Base-by-base conservation (phyloP, 2,329 filamentous ascomycete species). In the Tothia fuscella region DNA sequence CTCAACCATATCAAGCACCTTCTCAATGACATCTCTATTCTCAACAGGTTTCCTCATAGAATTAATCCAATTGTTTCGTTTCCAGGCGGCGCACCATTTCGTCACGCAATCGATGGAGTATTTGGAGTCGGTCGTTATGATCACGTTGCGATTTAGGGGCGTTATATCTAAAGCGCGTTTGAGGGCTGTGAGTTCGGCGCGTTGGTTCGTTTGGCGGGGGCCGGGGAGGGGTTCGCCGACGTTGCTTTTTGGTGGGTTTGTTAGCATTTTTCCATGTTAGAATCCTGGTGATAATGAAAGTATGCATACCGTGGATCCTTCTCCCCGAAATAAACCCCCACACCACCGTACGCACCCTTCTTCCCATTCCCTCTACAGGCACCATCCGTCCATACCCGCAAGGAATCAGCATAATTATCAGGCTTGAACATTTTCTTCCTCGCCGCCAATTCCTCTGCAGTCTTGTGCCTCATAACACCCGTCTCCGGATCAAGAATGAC, bases 41-140 rank as follows among this genome's bases (percentile, higher is more conserved):
- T 88, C 81, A 6, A 96, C 89, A 0, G 73, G 62, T 45, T 79
- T 80, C 7, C 77, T 76, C 1, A 69, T 64, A 3, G 75, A 64
- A n/a, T 78, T 94, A 55, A 71, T 72, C 89, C 89, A 98, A 5
- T 71, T 71, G 51, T 89, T 80, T 43, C 62, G 70, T 48, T 76
- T 68, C 91, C 91, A 96, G 43, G 72, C 78, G 17, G 63, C 60
- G 53, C 78, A 87, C 89, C 91, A 98, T 33, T 78, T 71, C 1
- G 80, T 93, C 20, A 87, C 76, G 55, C 89, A 96, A 50, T 88
- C 80, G 60, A 95, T 94, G 1, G 84, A 74, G 63, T 96, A 96
- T 53, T 79, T 78, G 60, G 83, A 91, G 62, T 98, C 91, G n/a
- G 80, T 87, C 56, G 80, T 73, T 49, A 98, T 93, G 43, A 78